Conservation (phyloP, 371 early-diverging fungal genomes). For the Mortierella sp. region DNA sequence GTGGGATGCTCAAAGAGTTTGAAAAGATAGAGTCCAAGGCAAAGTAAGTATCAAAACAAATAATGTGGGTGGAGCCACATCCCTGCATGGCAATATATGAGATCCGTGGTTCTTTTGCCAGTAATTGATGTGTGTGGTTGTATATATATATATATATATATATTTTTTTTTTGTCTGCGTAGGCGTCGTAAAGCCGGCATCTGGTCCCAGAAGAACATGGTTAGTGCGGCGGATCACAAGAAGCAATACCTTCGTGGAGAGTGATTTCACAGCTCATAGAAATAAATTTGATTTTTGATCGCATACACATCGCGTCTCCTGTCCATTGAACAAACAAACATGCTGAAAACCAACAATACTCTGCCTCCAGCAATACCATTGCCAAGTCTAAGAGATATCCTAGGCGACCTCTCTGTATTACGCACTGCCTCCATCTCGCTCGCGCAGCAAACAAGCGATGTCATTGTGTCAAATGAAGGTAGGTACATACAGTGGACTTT, state of each 20-base stretch:
- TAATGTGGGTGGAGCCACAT: too few species aligned
- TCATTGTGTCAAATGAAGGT: constrained; percentile 2
- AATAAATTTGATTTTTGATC: not conserved
- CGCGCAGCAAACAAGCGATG: constrained; percentile 8
- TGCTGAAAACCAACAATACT: constrained; percentile 2
- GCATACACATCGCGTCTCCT: not conserved
- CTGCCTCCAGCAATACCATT: constrained; percentile 16
- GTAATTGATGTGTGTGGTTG: too few species aligned
- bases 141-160: too few species aligned
- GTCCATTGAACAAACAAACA: constrained; percentile 1
- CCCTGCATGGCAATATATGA: too few species aligned
- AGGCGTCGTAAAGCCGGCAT: constrained; percentile 50
- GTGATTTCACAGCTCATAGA: not conserved
- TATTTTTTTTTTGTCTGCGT: constrained; percentile 2
- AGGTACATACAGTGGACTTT: too few species aligned
- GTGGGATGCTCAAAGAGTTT: constrained; percentile 59
- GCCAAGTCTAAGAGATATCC: constrained; percentile 35
- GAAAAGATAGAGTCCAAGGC: constrained; percentile 67
- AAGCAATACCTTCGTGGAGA: constrained; percentile 38
- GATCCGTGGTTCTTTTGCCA: too few species aligned
- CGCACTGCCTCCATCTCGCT: constrained; percentile 39
- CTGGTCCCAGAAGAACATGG: constrained; percentile 54
- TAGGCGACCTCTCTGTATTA: constrained; percentile 28
- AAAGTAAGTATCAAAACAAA: constrained; percentile 70
- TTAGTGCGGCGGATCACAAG: constrained; percentile 56